Conservation (phyloP, 2,329 filamentous ascomycete species). For the Epichloe gansuensis region DNA sequence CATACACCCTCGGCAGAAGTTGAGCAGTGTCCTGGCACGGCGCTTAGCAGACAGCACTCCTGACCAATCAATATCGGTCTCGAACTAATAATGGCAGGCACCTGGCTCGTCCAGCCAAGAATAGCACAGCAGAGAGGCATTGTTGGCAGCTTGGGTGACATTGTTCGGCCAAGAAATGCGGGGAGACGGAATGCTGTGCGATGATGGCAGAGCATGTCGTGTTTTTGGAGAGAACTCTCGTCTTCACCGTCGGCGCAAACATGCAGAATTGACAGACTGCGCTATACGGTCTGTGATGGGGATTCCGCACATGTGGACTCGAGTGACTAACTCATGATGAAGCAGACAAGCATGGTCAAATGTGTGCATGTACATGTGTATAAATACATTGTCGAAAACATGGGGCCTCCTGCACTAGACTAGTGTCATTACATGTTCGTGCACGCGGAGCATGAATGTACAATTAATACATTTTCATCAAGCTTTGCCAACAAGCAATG, state of each 20-base stretch:
- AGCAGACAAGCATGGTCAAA: too few relatives aligned
- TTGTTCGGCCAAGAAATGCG: neutral
- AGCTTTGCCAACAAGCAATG: too few relatives aligned
- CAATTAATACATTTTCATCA: too few relatives aligned
- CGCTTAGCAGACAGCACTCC: neutral
- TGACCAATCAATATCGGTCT: neutral
- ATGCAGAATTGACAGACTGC: neutral
- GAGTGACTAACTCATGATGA: too few relatives aligned
- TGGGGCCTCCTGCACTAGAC: too few relatives aligned
- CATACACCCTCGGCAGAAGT: too few relatives aligned
- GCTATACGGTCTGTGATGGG: too few relatives aligned
- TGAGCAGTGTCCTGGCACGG: neutral
- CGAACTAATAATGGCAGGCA: neutral
- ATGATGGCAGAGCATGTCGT: neutral
- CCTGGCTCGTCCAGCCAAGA: neutral
- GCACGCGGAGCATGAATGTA: too few relatives aligned
- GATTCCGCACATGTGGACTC: too few relatives aligned
- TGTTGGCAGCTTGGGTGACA: neutral
- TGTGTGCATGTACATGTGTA: too few relatives aligned
- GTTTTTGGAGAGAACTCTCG: neutral
- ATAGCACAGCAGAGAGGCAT: neutral
- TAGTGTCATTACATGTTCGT: too few relatives aligned
- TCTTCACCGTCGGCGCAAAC: neutral
- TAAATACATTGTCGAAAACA: too few relatives aligned
- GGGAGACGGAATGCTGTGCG: neutral